Conservation (phyloP, 2,329 filamentous ascomycete genomes). For the Fusarium sp. region DNA sequence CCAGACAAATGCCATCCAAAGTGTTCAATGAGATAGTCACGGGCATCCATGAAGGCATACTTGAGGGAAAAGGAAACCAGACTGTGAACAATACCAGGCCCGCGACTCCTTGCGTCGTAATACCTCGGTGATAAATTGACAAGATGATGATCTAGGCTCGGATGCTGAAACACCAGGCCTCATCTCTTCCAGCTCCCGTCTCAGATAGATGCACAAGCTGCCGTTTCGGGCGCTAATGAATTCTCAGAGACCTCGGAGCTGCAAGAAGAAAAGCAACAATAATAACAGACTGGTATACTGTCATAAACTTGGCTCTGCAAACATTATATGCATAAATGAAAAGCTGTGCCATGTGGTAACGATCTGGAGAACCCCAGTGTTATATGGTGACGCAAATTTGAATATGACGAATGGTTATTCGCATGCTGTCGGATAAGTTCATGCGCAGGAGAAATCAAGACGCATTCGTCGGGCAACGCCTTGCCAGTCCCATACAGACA, state of each 20-base stretch:
- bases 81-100: not conserved
- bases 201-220: not conserved
- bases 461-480: conserved; percentile 61
- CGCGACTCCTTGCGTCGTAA: not conserved
- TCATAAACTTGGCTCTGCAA: conserved; percentile 1
- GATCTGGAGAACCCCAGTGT: not conserved
- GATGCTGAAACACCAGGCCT: not conserved
- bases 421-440: conserved; percentile 31
- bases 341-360: not conserved
- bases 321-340: conserved; percentile 16
- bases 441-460: conserved; percentile 65
- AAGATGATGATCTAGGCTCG: not conserved
- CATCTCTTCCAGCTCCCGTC: not conserved
- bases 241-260: not conserved
- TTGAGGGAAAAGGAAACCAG: not conserved
- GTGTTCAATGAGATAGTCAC: not conserved
- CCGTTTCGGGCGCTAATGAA: not conserved
- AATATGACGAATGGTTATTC: conserved; percentile 9
- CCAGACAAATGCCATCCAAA: conserved; percentile 1
- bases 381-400: not conserved
- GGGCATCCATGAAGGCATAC: not conserved
- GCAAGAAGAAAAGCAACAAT: not conserved
- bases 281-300: conserved; percentile 25
- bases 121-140: not conserved
- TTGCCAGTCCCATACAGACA: conserved; percentile 72